Base-by-base conservation (phyloP, 169 alveolate species). In the Cryptosporidium viatorum region DNA sequence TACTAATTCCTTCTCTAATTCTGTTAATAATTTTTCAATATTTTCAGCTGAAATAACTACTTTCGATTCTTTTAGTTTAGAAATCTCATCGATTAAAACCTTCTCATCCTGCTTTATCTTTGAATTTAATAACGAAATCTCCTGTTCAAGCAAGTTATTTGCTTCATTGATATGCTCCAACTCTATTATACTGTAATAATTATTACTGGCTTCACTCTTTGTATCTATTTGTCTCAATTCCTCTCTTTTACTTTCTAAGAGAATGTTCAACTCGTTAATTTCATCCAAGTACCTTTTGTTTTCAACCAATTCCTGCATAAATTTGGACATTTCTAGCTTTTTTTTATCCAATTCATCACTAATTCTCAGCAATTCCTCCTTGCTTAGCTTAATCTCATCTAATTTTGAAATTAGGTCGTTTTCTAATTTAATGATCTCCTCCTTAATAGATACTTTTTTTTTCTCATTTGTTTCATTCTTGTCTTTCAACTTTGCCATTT, bases 311-410 rank as follows among this genome's bases (percentile, higher is more conserved):
- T 91, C 91, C 9, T n/a, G 16, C 41, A 41, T 23, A 26, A 55
- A 35, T 39, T 69, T 29, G 10, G 50, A 4, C 5, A 71, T 84
- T n/a, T 48, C 84, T 58, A 71, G 69, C 59, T 35, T 80, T 59
- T 69, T 85, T n/a, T 23, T 31, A 18, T 35, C 91, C 51, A 91
- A 50, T 21, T 85, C 86, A 1, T 45, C 52, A 55, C 74, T 68
- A 7, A 68, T 12, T 68, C 70, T 65, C 35, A 41, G 21, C 16
- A 50, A 21, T 5, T 26, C 45, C 71, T 68, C 71, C 52, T 75
- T 87, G 31, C 71, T 50, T 33, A 35, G 26, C 6, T 50, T 85
- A n/a, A 91, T 39, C 14, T 91, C 85, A n/a, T 65, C 48, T 8
- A n/a, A 23, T 29, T 50, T 41, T 55, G 67, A 50, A 4, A 2